A percentile compares a stretch with the other conserved stretches of the same genome.
These are phyloP conservation scores for Thelonectria olida DNA, from an alignment of 2,329 filamentous ascomycete species.

Conservation along the genomic window DNA sequence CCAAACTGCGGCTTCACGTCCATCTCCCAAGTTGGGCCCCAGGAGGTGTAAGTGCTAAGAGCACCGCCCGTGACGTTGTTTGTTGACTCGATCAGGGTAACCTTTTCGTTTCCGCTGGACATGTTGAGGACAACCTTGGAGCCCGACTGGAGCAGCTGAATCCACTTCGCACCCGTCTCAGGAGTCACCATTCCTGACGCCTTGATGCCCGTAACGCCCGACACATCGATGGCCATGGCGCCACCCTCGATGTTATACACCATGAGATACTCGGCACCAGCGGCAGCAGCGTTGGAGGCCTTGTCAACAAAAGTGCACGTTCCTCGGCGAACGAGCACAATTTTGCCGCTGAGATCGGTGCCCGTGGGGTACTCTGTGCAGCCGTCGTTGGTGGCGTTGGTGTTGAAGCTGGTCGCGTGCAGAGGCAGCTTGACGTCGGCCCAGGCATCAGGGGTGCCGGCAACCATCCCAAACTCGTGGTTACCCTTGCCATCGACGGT, in stretches of 20 bases:
- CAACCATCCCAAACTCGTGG: constrained; percentile 53
- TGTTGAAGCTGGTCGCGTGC: constrained; percentile 60
- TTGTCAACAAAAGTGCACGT: constrained; percentile 66
- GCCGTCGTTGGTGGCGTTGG: constrained; percentile 56
- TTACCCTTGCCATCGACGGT: constrained; percentile 46
- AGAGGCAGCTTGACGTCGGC: constrained; percentile 56
- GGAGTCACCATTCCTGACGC: constrained; percentile 54
- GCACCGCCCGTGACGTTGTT: constrained; percentile 61
- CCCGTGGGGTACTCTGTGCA: constrained; percentile 61
- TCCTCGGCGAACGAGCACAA: constrained; percentile 69
- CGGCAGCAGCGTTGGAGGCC: constrained; percentile 59
- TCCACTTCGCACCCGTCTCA: constrained; percentile 54
- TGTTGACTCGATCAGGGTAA: constrained; percentile 43
- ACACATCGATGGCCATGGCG: constrained; percentile 46
- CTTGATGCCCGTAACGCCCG: constrained; percentile 42
- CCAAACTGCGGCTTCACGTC: constrained; percentile 65
- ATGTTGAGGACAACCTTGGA: constrained; percentile 56
- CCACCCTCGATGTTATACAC: constrained; percentile 65
- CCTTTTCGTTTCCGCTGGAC: constrained; percentile 48
- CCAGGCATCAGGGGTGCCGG: constrained; percentile 55
- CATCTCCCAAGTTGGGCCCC: constrained; percentile 70
- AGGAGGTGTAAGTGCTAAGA: constrained; percentile 62
- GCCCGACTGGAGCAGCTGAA: constrained; percentile 53
- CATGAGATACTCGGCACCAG: constrained; percentile 68
- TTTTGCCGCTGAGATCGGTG: constrained; percentile 64